These are phyloP conservation scores for Lepidium didymum DNA, from an alignment of 345 rosid genomes.

Conservation along the genomic window DNA sequence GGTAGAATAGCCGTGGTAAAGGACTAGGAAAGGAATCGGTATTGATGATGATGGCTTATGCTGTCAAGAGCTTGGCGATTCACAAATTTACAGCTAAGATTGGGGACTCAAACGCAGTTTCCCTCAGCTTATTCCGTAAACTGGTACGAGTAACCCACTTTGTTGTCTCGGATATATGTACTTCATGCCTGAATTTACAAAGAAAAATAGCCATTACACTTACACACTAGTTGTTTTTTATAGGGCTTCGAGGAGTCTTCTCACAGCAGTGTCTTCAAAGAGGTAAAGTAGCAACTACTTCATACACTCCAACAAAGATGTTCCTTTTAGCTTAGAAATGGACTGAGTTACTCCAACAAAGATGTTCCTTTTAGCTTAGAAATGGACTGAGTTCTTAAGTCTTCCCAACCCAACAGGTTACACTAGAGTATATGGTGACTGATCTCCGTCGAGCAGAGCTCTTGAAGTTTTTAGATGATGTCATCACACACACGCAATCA, in stretches of 20 bases:
- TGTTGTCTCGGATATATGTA: background rate
- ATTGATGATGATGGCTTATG: conserved; percentile 83
- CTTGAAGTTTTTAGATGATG: conserved; percentile 29
- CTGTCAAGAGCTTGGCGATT: conserved; percentile 54
- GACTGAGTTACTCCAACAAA: background rate
- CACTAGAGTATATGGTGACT: conserved; percentile 51
- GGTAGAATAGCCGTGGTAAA: conserved; percentile 85
- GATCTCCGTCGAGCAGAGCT: conserved; percentile 45
- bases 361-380: background rate
- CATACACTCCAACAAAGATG: background rate
- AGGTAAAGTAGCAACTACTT: conserved; percentile 44
- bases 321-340: background rate
- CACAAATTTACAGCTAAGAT: conserved; percentile 63
- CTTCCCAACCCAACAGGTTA: conserved; percentile 41
- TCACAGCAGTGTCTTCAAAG: conserved; percentile 63
- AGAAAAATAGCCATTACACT: background rate
- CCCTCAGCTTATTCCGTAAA: conserved; percentile 66
- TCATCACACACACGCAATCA: conserved; percentile 28
- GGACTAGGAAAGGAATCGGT: conserved; percentile 90
- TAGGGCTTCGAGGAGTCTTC: conserved; percentile 72
- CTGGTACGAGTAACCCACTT: conserved; percentile 35
- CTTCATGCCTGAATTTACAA: background rate
- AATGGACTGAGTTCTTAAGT: background rate
- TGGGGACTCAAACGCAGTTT: conserved; percentile 72
- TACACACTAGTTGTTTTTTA: background rate